Evolutionary conservation across 164 flowering plant species (phyloP).

Genomic region (Taxillus chinensis): DNA sequence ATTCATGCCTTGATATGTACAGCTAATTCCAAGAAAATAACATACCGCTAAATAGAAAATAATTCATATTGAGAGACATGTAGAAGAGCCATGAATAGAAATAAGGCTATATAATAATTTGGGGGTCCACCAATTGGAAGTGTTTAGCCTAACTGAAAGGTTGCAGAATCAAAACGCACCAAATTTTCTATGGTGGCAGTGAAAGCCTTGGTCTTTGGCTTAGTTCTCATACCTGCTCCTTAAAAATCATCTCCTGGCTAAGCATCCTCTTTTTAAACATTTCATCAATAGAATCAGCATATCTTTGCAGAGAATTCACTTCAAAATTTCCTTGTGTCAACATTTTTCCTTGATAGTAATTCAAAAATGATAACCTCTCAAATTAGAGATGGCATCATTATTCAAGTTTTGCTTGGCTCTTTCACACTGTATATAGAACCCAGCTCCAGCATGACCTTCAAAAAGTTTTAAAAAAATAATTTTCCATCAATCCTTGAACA

Average conservation of each 20-base stretch:
- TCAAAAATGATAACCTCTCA: slow-evolving; percentile 9
- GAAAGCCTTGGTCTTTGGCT: neutral
- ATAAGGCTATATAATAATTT: neutral
- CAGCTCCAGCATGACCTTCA: slow-evolving; percentile 4
- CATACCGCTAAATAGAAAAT: neutral
- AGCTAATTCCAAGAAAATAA: neutral
- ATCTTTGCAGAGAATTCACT: slow-evolving; percentile 16
- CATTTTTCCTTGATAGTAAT: slow-evolving; percentile 17
- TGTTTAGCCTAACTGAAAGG: neutral
- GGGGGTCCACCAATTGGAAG: neutral
- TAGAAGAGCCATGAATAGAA: too few relatives aligned
- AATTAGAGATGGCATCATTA: slow-evolving; percentile 3
- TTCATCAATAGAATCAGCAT: slow-evolving; percentile 22
- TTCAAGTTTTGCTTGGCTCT: slow-evolving; percentile 3
- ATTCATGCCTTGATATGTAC: neutral
- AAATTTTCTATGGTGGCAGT: neutral
- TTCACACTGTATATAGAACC: slow-evolving; percentile 4
- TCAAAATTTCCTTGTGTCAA: slow-evolving; percentile 19
- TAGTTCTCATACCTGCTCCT: slow-evolving; percentile 29
- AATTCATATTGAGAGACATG: too few relatives aligned
- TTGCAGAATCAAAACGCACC: neutral
- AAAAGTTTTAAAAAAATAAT: neutral
- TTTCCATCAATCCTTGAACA: neutral
- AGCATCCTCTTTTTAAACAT: slow-evolving; percentile 31
- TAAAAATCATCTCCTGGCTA: slow-evolving; percentile 34